phyloP scores from a whole-genome alignment of 257 asterid genomes.

The Nyctanthes arbortristis region DNA sequence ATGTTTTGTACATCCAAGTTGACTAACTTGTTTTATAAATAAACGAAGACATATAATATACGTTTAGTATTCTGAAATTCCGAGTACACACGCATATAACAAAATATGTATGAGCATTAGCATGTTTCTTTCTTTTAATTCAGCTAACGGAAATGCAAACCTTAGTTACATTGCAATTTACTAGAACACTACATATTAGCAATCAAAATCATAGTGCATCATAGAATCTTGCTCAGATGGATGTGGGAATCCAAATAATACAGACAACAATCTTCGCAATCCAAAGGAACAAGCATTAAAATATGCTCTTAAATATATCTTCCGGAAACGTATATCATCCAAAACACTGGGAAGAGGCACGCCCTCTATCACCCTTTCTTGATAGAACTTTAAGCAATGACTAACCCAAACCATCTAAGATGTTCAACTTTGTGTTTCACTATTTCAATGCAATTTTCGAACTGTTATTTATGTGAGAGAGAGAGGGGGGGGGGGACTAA shows the following conservation, averaged over 20 bases:
- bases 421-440: too few relatives aligned
- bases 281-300: neutral
- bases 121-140: neutral
- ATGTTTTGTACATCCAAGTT: neutral
- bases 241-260: conserved; percentile 10
- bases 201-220: neutral
- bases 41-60: neutral
- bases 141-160: neutral
- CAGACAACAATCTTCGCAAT: neutral
- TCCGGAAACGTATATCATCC: neutral
- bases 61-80: neutral
- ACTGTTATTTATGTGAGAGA: too few relatives aligned
- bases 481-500: too few relatives aligned
- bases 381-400: too few relatives aligned
- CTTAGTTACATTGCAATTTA: neutral
- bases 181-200: neutral
- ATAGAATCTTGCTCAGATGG: neutral
- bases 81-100: neutral
- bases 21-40: neutral
- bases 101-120: neutral
- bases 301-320: neutral
- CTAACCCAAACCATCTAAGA: too few relatives aligned
- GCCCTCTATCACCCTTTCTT: neutral
- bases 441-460: too few relatives aligned
- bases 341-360: neutral